These are phyloP conservation scores for Penicillium longicatenatum DNA, from an alignment of 495 filamentous ascomycete genomes.

Conservation along the genomic window DNA sequence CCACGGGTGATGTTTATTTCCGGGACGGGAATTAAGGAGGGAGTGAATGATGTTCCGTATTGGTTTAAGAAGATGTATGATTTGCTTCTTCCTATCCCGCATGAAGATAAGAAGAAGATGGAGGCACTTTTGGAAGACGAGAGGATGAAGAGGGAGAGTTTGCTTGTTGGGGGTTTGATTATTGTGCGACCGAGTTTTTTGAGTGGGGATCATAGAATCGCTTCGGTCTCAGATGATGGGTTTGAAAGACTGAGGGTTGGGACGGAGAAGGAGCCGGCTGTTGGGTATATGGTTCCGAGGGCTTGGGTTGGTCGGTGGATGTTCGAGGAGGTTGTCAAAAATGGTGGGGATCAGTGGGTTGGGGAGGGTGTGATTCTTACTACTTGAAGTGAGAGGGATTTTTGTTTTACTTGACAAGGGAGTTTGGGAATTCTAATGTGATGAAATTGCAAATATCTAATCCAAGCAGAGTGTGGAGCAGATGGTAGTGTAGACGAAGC, in stretches of 20 bases:
- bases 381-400: constrained; percentile 18
- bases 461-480: neutral
- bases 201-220: constrained; percentile 30
- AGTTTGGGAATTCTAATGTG: neutral
- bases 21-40: constrained; percentile 30
- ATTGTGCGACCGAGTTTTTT: constrained; percentile 39
- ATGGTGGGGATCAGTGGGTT: constrained; percentile 36
- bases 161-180: constrained; percentile 30
- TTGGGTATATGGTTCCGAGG: constrained; percentile 43
- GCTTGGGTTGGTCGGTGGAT: constrained; percentile 46
- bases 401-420: neutral
- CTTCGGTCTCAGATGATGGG: constrained; percentile 14
- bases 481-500: neutral
- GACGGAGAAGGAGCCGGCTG: constrained; percentile 32
- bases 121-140: constrained; percentile 29
- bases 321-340: constrained; percentile 39
- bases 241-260: constrained; percentile 33
- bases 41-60: constrained; percentile 36
- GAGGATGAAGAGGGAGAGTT: constrained; percentile 10
- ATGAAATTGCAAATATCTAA: neutral
- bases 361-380: constrained; percentile 42
- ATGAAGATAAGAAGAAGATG: constrained; percentile 43
- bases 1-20: constrained; percentile 27
- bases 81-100: constrained; percentile 31
- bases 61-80: constrained; percentile 37